Evolutionary conservation across 2,329 filamentous ascomycete species (phyloP), one percentile per base, ranked within the genome.

Genomic region (Ramularia endophylla): DNA sequence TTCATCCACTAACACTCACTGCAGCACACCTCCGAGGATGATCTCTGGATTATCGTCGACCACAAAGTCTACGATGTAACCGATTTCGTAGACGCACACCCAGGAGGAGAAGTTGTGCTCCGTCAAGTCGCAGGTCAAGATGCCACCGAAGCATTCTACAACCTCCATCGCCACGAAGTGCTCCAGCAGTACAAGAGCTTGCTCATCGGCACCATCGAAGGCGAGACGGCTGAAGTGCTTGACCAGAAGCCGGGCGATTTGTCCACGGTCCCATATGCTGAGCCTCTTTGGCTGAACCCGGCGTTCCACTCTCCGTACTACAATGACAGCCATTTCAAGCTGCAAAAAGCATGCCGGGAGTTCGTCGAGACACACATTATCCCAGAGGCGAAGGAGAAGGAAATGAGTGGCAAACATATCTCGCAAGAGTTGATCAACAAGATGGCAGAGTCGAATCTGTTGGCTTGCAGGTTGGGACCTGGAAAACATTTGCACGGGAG

Each of bases 161-260:
- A 94, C 70, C 80, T 95, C 39, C 88, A 95, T 68, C 75, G 87
- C 18, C 87, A 94, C 54, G 87, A 94, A 65, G 85, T 94, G n/a
- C 75, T 94, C 8, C 70, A 80, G 46, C 88, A 88, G 63, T 94
- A 94, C 71, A 68, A 74, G 34, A 72, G 77, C 55, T 75, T 94
- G 13, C 83, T 78, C 64, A 75, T 94, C 54, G 87, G 87, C 57
- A 85, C 78, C 11, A 64, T 94, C 59, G 70, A 79, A 52, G 83
- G 79, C 64, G 86, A 94, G 70, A 81, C 74, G 57, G 75, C 86
- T 15, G 78, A 87, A 59, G 78, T 92, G 53, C 73, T 88, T 48
- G 78, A 80, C 15, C 79, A 77, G 1, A 66, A 80, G 57, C 70
- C 78, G 8, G 87, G 87, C 52, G 85, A 86, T 53, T 71, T 94